Percentiles rank a stretch among this genome's conserved stretches.
Conservation (phyloP, 2,329 filamentous ascomycete genomes). For the Fusarium proliferatum region DNA sequence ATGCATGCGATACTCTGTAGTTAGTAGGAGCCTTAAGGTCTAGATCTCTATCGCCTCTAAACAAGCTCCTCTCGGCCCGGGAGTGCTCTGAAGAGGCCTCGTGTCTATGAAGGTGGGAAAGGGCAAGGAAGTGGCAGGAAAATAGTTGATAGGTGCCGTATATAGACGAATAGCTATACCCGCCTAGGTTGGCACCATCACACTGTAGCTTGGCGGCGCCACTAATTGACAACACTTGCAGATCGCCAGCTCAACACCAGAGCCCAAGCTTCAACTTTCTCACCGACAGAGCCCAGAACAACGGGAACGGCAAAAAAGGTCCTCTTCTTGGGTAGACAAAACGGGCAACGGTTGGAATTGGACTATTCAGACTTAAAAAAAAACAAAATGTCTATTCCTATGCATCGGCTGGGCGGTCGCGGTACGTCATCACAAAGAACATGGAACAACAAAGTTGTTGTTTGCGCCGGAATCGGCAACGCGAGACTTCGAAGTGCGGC, state of each 20-base stretch:
- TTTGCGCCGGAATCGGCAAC: conserved; percentile 29
- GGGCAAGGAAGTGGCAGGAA: not conserved
- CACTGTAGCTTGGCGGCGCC: conserved; percentile 28
- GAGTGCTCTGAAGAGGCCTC: conserved; percentile 10
- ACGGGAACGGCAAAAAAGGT: not conserved
- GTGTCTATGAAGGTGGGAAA: not conserved
- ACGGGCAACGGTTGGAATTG: not conserved
- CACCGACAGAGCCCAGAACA: conserved; percentile 17
- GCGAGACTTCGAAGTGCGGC: not conserved
- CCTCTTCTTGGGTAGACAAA: not conserved
- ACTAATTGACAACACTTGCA: conserved; percentile 32
- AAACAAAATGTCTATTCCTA: conserved; percentile 54
- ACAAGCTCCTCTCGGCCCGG: not conserved
- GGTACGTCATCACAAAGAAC: conserved; percentile 50
- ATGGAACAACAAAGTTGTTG: not conserved
- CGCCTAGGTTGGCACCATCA: conserved; percentile 21
- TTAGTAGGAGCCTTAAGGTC: not conserved
- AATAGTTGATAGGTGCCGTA: not conserved
- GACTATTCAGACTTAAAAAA: not conserved
- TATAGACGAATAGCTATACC: not conserved
- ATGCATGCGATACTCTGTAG: not conserved
- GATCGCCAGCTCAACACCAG: conserved; percentile 27
- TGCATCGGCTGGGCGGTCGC: conserved; percentile 58
- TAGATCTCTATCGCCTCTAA: not conserved
- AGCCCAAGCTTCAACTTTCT: conserved; percentile 25